Evolutionary conservation across 345 rosid genomes (phyloP).

Genomic region (Populus ilicifolia): DNA sequence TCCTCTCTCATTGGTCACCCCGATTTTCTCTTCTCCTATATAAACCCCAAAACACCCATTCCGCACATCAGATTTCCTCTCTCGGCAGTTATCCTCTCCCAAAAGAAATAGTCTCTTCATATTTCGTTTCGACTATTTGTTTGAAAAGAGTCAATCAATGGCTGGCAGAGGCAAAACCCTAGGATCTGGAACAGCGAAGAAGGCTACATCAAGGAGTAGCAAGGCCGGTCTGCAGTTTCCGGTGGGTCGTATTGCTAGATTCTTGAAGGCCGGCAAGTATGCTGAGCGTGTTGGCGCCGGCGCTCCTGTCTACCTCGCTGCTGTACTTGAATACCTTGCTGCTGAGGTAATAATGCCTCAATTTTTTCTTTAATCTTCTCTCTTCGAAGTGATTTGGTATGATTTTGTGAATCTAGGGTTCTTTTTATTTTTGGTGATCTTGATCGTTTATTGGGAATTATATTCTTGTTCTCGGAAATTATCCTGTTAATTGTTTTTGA

Average conservation of each 20-base stretch:
- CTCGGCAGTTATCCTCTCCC: not conserved
- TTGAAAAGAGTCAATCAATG: conserved; percentile 29
- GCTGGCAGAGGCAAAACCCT: conserved; percentile 92
- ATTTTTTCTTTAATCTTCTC: not conserved
- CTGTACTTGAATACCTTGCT: conserved; percentile 90
- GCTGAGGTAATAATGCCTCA: conserved; percentile 56
- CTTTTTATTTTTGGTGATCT: not conserved
- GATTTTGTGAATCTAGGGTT: not conserved
- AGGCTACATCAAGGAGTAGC: conserved; percentile 95
- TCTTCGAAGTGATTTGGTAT: not conserved
- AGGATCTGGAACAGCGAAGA: conserved; percentile 77
- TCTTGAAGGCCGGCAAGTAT: conserved; percentile 91
- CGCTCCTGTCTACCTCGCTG: conserved; percentile 93
- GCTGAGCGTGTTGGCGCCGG: conserved; percentile 97
- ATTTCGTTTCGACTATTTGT: not conserved
- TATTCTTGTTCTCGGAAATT: not conserved
- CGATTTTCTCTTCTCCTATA: not conserved
- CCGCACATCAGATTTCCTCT: not conserved
- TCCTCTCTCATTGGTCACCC: not conserved
- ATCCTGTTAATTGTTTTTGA: not conserved
- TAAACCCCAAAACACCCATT: not conserved
- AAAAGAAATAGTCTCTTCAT: not conserved
- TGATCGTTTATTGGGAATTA: not conserved
- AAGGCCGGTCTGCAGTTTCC: conserved; percentile 94
- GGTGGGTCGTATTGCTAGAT: conserved; percentile 91